Conservation (phyloP, 1,284 basidiomycete genomes). For the Lignosus rhinocerotis region DNA sequence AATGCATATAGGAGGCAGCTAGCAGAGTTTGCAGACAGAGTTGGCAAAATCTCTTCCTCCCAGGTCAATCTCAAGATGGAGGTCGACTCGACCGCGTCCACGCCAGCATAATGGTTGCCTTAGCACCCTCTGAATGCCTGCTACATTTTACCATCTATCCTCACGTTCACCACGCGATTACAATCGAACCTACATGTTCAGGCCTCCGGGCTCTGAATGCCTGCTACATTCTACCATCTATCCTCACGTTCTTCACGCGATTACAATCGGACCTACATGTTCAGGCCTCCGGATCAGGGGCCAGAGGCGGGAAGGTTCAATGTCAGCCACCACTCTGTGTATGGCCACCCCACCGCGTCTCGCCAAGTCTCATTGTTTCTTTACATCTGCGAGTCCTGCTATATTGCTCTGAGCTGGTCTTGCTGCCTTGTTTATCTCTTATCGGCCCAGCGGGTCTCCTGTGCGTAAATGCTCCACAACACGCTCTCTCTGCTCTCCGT, state of each 20-base stretch:
- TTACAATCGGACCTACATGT: neutral
- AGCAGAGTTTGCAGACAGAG: slow-evolving; percentile 39
- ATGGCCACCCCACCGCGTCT: no score
- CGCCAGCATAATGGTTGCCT: slow-evolving; percentile 28
- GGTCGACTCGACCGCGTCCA: slow-evolving; percentile 57
- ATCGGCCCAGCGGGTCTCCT: slow-evolving; percentile 1
- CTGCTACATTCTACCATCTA: no score
- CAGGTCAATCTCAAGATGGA: slow-evolving; percentile 42
- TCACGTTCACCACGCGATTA: neutral
- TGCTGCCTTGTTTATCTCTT: neutral
- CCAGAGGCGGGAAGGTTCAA: no score
- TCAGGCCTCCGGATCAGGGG: neutral
- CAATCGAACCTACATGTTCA: neutral
- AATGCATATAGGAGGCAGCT: slow-evolving; percentile 41
- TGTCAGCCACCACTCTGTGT: no score
- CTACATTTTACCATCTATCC: no score
- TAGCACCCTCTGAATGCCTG: no score
- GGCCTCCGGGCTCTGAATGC: no score
- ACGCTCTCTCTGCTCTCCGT: slow-evolving; percentile 10
- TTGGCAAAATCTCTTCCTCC: slow-evolving; percentile 25
- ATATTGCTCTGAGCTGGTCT: slow-evolving; percentile 1
- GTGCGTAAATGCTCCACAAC: slow-evolving; percentile 11
- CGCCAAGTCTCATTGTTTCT: no score
- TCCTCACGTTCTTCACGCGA: neutral
- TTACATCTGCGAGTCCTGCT: no score